These are phyloP conservation scores for Thamnidium elegans DNA, from an alignment of 192 early-diverging fungal species.

Conservation along the genomic window DNA sequence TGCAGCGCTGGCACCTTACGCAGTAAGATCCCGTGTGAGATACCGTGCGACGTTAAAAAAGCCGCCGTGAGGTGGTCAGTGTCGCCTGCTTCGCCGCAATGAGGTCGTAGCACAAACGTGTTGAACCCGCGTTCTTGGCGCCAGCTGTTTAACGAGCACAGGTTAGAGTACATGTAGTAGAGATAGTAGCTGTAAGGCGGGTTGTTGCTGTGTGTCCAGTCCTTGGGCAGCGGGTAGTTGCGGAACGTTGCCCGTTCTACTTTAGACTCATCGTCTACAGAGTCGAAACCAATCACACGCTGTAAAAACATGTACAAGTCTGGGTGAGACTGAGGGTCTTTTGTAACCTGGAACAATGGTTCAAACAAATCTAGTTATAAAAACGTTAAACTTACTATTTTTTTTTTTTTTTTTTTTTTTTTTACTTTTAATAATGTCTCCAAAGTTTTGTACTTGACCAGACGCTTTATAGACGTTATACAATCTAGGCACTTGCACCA, in stretches of 20 bases:
- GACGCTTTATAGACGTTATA: constrained; percentile 82
- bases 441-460: constrained; percentile 66
- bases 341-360: constrained; percentile 89
- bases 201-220: constrained; percentile 61
- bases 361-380: constrained; percentile 63
- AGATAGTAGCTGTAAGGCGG: constrained; percentile 95
- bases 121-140: constrained; percentile 76
- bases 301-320: constrained; percentile 92
- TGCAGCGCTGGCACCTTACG: constrained; percentile 93
- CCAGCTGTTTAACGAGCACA: constrained; percentile 79
- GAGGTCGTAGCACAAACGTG: constrained; percentile 91
- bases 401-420: background rate
- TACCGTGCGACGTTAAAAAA: constrained; percentile 82
- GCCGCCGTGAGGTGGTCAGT: constrained; percentile 89
- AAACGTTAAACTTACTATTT: background rate
- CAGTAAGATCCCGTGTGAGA: constrained; percentile 90
- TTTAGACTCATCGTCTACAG: constrained; percentile 93
- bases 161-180: constrained; percentile 90
- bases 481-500: constrained; percentile 89
- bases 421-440: constrained; percentile 51
- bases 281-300: constrained; percentile 91
- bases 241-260: constrained; percentile 76
- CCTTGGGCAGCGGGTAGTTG: constrained; percentile 69
- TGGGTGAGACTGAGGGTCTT: constrained; percentile 79
- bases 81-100: constrained; percentile 94